Evolutionary conservation across 805 yeast genomes (phyloP), one percentile per base, ranked within the genome.

Genomic region (Ogataea haglerorum): DNA sequence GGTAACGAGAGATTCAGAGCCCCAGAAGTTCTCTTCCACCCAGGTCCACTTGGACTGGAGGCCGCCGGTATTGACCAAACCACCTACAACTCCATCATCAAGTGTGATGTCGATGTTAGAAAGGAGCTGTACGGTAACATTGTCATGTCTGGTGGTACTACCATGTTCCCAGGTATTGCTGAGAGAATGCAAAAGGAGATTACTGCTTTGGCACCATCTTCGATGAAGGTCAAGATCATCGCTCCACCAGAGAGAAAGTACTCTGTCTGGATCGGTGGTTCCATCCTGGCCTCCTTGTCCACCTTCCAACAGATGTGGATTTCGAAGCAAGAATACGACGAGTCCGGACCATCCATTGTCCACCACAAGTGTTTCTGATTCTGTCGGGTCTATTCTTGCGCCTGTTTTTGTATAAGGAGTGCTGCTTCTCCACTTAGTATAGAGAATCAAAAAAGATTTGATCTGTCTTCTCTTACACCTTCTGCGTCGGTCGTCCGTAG

Each of bases 231-330:
- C 67, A 93, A 93, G 85, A 90, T 93, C 69, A 85, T 85, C 69
- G 99, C 99, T 69, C 96, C 98, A 58, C 98, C 98, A 58, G 99
- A 93, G 76, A 85, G 99, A 76, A 93, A 93, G 76, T 93, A 86
- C 85, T 86, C 96, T 64, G 96, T 90, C 76, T 93, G 99, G 99
- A 93, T 93, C 57, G 99, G 99, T 82, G 99, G 99, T 78, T 93
- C 98, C 61, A 93, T 93, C 67, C 83, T 93, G 73, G 96, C 99
- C 57, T 89, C 97, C 47, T 83, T 93, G 70, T 87, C 96, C 52
- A 93, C 99, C 71, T 93, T 93, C 97, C 98, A 93, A 82, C 98
- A 93, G 78, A 91, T 93, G 98, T 93, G 99, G 99, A 89, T 93
- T 86, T 90, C 98, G 68, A 93, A 93, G 83, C 98, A 93, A 80